Base-by-base conservation (phyloP, 495 filamentous ascomycete species). In the Podospora pseudocomata region DNA sequence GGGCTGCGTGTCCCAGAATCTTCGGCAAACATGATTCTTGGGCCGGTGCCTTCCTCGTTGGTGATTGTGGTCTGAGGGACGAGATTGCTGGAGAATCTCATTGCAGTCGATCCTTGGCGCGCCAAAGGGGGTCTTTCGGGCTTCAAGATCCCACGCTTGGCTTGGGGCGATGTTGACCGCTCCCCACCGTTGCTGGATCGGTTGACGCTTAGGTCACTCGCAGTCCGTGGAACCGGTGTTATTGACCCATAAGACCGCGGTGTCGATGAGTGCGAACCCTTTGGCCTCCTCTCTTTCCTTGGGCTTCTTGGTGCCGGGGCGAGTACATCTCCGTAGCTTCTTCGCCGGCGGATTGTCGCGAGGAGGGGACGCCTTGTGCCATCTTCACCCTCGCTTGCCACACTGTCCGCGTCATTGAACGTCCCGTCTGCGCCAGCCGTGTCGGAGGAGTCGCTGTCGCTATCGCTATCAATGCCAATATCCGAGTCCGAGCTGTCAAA, bases 11-110 rank as follows among this genome's bases (percentile, higher is more conserved):
- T 49, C 76, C 79, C 69, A 65, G 81, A 58, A 16, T 49, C 39
- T 75, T 90, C 78, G 15, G 85, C 84, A 74, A 94, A 94, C 89
- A 91, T 93, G 65, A 94, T 94, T n/a, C 82, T 88, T 2, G 90
- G 89, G 0, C 88, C 90, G 1, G 84, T 80, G 1, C 83, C 86
- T 54, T 90, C 90, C 62, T 89, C 86, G 1, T 80, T 80, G 11
- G 88, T 85, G 13, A 93, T 85, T 56, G 82, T 84, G 30, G 92
- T 89, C 72, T 90, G 87, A 0, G 92, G 92, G 11, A 92, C 87
- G n/a, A 92, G 86, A 23, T 86, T 87, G 60, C 88, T 91, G 20
- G 89, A 89, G 74, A 94, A 94, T 39, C 83, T 82, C 75, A 86
- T 73, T 32, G 72, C 80, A 19, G 75, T 80, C 18, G 80, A 88